Percentiles rank a stretch among this genome's conserved stretches.
Conservation (phyloP, 2,329 filamentous ascomycete species). For the Aspergillus thermomutatus region DNA sequence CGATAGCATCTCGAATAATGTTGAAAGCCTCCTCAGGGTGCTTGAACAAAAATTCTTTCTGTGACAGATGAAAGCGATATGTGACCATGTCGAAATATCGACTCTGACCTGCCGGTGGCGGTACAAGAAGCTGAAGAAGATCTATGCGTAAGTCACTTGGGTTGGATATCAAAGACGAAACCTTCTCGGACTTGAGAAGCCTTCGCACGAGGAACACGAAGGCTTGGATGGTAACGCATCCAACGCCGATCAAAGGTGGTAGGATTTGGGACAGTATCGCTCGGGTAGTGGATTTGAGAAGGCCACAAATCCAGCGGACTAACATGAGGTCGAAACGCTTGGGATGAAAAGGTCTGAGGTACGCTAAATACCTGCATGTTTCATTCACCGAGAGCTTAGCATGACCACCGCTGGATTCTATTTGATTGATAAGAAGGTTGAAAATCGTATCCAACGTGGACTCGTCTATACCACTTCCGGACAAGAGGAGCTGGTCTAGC, state of each 20-base stretch:
- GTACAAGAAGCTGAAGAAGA: slow-evolving; percentile 31
- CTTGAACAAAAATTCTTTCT: slow-evolving; percentile 37
- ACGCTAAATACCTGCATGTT: slow-evolving; percentile 40
- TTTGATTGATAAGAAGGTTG: slow-evolving; percentile 36
- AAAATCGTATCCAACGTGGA: slow-evolving; percentile 43
- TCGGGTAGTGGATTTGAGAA: slow-evolving; percentile 34
- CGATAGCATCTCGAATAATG: slow-evolving; percentile 31
- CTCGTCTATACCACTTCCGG: slow-evolving; percentile 46
- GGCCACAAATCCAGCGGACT: slow-evolving; percentile 40
- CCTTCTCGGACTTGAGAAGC: slow-evolving; percentile 24
- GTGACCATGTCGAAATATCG: slow-evolving; percentile 24
- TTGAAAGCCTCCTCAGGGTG: slow-evolving; percentile 31
- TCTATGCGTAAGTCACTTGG: slow-evolving; percentile 26
- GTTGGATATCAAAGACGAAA: slow-evolving; percentile 23
- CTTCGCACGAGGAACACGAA: slow-evolving; percentile 37
- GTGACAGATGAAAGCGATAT: slow-evolving; percentile 39
- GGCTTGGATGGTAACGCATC: slow-evolving; percentile 42
- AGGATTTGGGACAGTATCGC: slow-evolving; percentile 33
- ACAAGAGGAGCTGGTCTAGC: slow-evolving; percentile 44
- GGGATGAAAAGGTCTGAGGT: slow-evolving; percentile 42
- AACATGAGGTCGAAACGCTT: slow-evolving; percentile 44
- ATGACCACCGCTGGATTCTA: slow-evolving; percentile 30
- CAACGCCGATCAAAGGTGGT: slow-evolving; percentile 42
- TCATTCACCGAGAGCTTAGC: slow-evolving; percentile 31
- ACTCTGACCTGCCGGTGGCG: slow-evolving; percentile 11